These are phyloP conservation scores for Quambalaria eucalypti DNA, from an alignment of 1,284 basidiomycete genomes.

Conservation along the genomic window DNA sequence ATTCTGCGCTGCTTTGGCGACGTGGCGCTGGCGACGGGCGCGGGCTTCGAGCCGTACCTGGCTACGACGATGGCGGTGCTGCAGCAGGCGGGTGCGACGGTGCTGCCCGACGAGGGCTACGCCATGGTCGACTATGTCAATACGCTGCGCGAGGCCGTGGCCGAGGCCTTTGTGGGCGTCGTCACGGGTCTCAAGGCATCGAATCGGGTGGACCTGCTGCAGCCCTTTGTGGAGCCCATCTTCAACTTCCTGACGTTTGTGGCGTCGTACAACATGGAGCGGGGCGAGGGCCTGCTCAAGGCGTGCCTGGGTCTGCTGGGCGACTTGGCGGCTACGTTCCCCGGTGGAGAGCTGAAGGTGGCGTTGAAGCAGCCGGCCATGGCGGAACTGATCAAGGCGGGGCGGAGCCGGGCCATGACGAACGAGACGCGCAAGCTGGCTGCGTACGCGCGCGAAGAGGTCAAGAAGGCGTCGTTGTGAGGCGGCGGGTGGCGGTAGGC, in stretches of 20 bases:
- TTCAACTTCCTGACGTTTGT: conserved; percentile 73
- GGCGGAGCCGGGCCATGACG: conserved; percentile 51
- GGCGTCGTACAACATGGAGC: conserved; percentile 66
- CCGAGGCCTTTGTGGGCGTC: conserved; percentile 93
- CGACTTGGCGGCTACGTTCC: conserved; percentile 74
- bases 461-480: conserved; percentile 28
- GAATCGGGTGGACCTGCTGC: conserved; percentile 62
- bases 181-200: conserved; percentile 80
- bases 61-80: conserved; percentile 84
- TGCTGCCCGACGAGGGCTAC: conserved; percentile 60
- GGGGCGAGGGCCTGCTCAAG: conserved; percentile 68
- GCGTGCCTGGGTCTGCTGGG: conserved; percentile 76
- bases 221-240: conserved; percentile 67
- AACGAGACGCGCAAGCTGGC: conserved; percentile 52
- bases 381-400: conserved; percentile 61
- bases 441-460: conserved; percentile 54
- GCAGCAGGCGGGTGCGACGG: conserved; percentile 58
- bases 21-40: conserved; percentile 82
- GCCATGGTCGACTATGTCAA: conserved; percentile 87
- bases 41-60: conserved; percentile 76
- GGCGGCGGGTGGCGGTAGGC: too few species aligned
- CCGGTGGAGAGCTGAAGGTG: conserved; percentile 53
- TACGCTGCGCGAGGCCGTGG: conserved; percentile 81
- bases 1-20: conserved; percentile 94
- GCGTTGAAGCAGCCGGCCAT: conserved; percentile 74